Conservation (phyloP, 139 green algal species). For the Pleodorina starrii region DNA sequence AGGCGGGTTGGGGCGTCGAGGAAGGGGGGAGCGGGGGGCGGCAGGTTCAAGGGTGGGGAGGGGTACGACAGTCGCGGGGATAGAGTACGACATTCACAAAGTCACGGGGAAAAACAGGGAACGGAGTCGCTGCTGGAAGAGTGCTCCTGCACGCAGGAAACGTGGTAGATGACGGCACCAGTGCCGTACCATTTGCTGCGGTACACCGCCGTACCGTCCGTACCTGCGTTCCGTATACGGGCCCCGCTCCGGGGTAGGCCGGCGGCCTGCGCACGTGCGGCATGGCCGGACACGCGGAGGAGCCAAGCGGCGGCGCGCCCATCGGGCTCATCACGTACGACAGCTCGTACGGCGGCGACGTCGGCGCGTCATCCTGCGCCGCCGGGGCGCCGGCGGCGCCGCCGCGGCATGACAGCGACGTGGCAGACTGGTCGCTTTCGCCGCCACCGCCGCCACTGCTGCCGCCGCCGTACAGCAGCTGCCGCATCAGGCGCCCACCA, state of each 20-base stretch:
- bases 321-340: slow-evolving; percentile 4
- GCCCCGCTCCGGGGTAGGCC: not conserved
- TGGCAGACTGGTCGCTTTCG: not conserved
- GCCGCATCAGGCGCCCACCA: not conserved
- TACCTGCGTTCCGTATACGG: not conserved
- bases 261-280: not conserved
- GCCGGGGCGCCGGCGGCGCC: not conserved
- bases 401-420: not conserved
- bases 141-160: not conserved
- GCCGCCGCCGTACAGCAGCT: not conserved
- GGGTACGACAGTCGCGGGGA: too few species aligned
- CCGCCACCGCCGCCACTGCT: not conserved
- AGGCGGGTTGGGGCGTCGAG: too few species aligned
- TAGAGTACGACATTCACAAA: not conserved
- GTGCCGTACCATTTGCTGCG: not conserved
- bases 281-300: not conserved
- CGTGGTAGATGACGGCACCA: not conserved
- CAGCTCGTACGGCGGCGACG: not conserved
- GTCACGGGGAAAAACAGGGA: not conserved
- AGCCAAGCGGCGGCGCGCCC: not conserved
- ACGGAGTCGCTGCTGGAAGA: not conserved
- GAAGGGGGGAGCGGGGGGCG: too few species aligned
- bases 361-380: not conserved
- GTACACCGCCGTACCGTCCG: not conserved
- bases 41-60: too few species aligned